Evolutionary conservation across 2,329 filamentous ascomycete species (phyloP), one percentile per base, ranked within the genome.

Genomic region (Fusarium longipes): DNA sequence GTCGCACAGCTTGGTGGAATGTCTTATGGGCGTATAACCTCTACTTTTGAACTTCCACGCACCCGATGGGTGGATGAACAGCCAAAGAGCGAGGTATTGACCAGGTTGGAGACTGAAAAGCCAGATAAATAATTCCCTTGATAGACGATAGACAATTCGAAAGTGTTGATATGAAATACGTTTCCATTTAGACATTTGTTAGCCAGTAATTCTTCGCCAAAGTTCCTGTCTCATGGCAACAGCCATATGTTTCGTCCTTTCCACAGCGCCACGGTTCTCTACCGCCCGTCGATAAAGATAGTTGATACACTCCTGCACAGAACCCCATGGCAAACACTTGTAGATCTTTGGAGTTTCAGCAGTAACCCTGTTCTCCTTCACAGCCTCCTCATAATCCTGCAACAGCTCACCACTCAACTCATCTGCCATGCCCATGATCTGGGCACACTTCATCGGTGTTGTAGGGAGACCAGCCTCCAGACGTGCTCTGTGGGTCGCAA

Each of bases 1-100:
- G 85, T 97, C n/a, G 88, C 87, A 63, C 87, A 95, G 29, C 73
- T 97, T 18, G 95, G 95, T 15, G 95, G 95, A 1, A 96, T 97
- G 72, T 91, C 91, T 0, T 97, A 97, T 75, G 91, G 86, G 1
- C 84, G 93, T 32, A 82, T 86, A 1, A 89, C 86, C 0, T 88
- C 94, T 61, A 90, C 82, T 0, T 80, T 93, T 20, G 93, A 97
- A 81, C 78, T 97, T 25, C 87, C 85, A 1, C 59, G 59, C 1
- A 63, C 35, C 0, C 38, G 59, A 17, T 63, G 59, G 59, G 8
- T 14, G 0, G 59, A 63, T 33, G 57, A 63, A 17, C 8, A 48
- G 8, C 42, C 57, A 0, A 63, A 29, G 0, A 63, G 18, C 12
- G n/a, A 43, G 1, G 9, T 48, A 1, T 5, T 63, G 6, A 33